Evolutionary conservation across 2,329 filamentous ascomycete species (phyloP), one percentile per base, ranked within the genome.

Genomic region (Gremmenia infestans): DNA sequence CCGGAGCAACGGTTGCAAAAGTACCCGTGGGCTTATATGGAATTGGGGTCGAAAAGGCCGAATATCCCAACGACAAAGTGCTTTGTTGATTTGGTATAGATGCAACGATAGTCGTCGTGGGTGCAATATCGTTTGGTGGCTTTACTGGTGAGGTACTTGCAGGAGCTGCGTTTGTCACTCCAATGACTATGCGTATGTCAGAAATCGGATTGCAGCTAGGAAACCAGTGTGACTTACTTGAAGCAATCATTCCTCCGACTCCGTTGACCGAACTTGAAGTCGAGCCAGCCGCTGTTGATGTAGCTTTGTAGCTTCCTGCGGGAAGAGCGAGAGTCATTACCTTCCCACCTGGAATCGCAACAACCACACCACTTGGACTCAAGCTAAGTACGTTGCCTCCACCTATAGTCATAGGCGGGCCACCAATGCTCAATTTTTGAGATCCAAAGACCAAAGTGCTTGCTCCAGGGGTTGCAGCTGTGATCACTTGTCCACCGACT

Each of bases 321-420:
- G 54, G 49, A 22, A 57, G 28, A n/a, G 55, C 17, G 5, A 57
- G 12, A n/a, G 56, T 55, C n/a, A 37, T 50, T 4, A 58, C 49
- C 11, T 46, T 43, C 6, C 56, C 56, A 19, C 52, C 56, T 14
- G 56, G 53, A 11, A n/a, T 35, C 36, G 55, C 53, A 14, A 55
- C 40, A 28, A 58, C 15, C 17, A 58, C n/a, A 12, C 56, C 56
- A 42, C 32, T 53, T 12, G 56, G 15, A 8, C 53, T 53, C 22
- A 58, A 32, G 42, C 52, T 58, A 5, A 54, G 25, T 4, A 58
- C 56, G 28, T 58, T 49, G 7, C 49, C 28, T 9, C 42, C 36
- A 19, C 53, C 19, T 5, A 58, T 23, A 9, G 56, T 58, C 9
- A 58, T 37, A 5, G 35, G 48, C 35, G 52, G 28, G 17, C 53